Conservation (phyloP, 2,329 filamentous ascomycete species). For the Xylaria sp. region DNA sequence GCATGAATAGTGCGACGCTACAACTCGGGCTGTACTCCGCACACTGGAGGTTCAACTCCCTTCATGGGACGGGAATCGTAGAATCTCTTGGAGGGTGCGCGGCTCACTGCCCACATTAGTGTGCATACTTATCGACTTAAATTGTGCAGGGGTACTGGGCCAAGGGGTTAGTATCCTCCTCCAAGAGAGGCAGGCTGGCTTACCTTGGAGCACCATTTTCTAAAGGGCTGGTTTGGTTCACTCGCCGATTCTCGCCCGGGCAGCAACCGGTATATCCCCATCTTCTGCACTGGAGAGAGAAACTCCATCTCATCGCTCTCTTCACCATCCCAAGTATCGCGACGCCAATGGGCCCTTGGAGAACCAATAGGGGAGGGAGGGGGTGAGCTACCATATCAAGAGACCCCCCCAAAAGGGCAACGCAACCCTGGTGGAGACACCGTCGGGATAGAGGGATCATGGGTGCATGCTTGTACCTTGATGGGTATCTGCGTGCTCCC, state of each 20-base stretch:
- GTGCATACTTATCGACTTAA: neutral
- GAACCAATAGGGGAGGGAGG: neutral
- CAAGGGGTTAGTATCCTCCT: no score
- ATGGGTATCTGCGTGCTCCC: conserved; percentile 12
- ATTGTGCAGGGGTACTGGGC: neutral
- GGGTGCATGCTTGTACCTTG: conserved; percentile 16
- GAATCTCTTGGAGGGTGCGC: neutral
- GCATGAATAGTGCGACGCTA: conserved; percentile 20
- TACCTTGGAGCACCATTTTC: conserved; percentile 1
- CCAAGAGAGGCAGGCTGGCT: conserved; percentile 6
- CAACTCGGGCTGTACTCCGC: conserved; percentile 18
- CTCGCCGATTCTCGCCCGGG: no score
- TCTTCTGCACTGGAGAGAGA: neutral
- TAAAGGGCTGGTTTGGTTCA: no score
- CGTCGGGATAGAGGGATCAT: conserved; percentile 17
- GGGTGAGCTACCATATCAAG: conserved; percentile 7
- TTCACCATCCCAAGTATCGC: neutral
- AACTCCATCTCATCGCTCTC: neutral
- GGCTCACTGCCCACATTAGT: conserved; percentile 10
- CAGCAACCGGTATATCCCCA: no score
- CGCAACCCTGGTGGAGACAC: conserved; percentile 12
- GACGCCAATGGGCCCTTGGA: no score
- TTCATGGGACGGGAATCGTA: neutral
- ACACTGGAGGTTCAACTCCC: neutral
- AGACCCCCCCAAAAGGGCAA: conserved; percentile 7